phyloP scores from a whole-genome alignment of 768 basidiomycete species.

The Coprinopsis cinerea region DNA sequence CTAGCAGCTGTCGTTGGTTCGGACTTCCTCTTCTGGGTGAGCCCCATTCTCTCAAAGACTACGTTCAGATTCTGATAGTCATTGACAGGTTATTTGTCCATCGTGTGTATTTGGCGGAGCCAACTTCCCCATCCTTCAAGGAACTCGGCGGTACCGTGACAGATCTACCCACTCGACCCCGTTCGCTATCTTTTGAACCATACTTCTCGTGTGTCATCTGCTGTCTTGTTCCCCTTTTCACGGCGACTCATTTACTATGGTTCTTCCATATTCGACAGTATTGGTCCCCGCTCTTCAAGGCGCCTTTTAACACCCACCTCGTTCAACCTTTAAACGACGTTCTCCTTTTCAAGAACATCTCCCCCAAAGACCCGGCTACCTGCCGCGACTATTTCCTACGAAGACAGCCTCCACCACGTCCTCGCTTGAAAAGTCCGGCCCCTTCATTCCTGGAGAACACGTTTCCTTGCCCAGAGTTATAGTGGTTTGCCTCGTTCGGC shows the following conservation, averaged over 20 bases:
- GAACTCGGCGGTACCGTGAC: neutral
- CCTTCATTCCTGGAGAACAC: neutral
- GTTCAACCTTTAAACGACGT: neutral
- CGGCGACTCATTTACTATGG: neutral
- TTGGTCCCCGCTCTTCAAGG: neutral
- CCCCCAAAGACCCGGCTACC: neutral
- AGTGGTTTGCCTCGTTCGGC: neutral
- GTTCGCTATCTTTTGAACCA: neutral
- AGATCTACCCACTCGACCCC: constrained; percentile 1
- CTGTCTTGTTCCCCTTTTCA: neutral
- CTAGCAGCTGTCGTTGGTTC: neutral
- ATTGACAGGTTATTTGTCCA: neutral
- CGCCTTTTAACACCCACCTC: neutral
- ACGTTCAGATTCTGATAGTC: neutral
- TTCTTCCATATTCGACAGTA: neutral
- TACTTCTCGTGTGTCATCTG: neutral
- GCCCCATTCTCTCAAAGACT: neutral
- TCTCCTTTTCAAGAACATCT: neutral
- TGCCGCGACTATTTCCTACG: neutral
- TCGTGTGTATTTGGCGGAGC: neutral
- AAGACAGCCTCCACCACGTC: neutral
- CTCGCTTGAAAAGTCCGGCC: neutral
- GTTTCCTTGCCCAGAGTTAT: neutral
- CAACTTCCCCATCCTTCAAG: neutral
- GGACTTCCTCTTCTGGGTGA: neutral